These are phyloP conservation scores for Clonostachys byssicola DNA, from an alignment of 2,329 filamentous ascomycete genomes.

Conservation along the genomic window DNA sequence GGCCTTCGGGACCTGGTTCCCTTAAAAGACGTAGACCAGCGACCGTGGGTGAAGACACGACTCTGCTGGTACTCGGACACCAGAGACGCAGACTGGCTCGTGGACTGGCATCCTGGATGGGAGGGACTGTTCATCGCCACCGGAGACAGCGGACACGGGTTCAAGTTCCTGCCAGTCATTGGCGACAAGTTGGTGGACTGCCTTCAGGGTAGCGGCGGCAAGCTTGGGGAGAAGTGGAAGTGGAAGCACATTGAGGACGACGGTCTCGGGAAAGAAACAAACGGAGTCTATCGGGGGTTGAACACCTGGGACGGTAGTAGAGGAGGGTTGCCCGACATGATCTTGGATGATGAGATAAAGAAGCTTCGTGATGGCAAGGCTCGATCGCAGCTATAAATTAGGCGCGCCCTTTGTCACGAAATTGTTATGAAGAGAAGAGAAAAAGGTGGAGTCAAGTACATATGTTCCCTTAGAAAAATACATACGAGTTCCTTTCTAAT, in stretches of 20 bases:
- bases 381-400: not conserved
- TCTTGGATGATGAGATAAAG: constrained; percentile 37
- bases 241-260: constrained; percentile 55
- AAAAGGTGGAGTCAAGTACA: too few relatives aligned
- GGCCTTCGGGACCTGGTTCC: constrained; percentile 61
- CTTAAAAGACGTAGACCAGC: constrained; percentile 43
- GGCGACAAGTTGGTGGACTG: constrained; percentile 58
- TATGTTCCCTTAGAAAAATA: too few relatives aligned
- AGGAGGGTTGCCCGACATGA: constrained; percentile 39
- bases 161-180: constrained; percentile 66
- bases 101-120: constrained; percentile 63
- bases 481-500: too few relatives aligned
- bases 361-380: constrained; percentile 2
- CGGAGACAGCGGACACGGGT: constrained; percentile 61
- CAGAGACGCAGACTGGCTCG: constrained; percentile 64
- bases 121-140: constrained; percentile 56
- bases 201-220: constrained; percentile 38
- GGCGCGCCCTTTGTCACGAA: too few relatives aligned
- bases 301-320: constrained; percentile 50
- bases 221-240: constrained; percentile 54
- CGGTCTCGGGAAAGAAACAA: constrained; percentile 20
- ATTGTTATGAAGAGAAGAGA: too few relatives aligned
- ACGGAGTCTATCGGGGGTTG: constrained; percentile 30
- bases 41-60: constrained; percentile 58
- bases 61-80: constrained; percentile 79